A percentile compares a stretch with the other conserved stretches of the same genome.
Evolutionary conservation across 345 rosid genomes (phyloP).

Genomic region (Citropsis articulata): DNA sequence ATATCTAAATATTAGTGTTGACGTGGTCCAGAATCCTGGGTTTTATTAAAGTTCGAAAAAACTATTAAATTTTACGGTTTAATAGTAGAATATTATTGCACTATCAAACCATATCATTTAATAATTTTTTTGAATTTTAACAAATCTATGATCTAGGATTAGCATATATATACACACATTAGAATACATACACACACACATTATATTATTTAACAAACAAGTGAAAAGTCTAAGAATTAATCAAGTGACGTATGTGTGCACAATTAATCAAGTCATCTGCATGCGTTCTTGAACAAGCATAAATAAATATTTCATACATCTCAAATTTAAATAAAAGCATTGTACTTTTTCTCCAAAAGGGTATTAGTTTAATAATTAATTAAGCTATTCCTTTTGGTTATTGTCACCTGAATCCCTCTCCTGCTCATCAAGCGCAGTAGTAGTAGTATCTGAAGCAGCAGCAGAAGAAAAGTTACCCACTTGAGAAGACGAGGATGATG

Average conservation of each 20-base stretch:
- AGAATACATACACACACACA: no score
- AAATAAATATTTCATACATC: not conserved
- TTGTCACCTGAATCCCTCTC: not conserved
- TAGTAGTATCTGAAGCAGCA: not conserved
- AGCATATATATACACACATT: no score
- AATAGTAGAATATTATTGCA: no score
- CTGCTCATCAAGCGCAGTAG: not conserved
- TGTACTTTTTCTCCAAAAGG: not conserved
- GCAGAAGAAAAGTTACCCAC: slow-evolving; percentile 13
- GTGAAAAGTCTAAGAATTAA: not conserved
- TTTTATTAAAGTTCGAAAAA: no score
- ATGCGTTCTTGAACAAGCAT: slow-evolving; percentile 1
- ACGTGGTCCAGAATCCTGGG: no score
- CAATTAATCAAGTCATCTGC: not conserved
- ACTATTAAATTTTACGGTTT: no score
- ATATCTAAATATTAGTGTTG: no score
- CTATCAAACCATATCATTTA: no score
- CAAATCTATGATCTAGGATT: no score
- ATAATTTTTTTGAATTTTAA: no score
- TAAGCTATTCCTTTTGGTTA: not conserved
- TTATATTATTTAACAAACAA: not conserved
- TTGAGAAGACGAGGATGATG: slow-evolving; percentile 3
- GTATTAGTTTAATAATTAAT: not conserved
- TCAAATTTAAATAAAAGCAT: not conserved
- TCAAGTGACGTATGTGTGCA: not conserved